Evolutionary conservation across 2,329 filamentous ascomycete genomes (phyloP).

Genomic region (Alternaria arborescens): DNA sequence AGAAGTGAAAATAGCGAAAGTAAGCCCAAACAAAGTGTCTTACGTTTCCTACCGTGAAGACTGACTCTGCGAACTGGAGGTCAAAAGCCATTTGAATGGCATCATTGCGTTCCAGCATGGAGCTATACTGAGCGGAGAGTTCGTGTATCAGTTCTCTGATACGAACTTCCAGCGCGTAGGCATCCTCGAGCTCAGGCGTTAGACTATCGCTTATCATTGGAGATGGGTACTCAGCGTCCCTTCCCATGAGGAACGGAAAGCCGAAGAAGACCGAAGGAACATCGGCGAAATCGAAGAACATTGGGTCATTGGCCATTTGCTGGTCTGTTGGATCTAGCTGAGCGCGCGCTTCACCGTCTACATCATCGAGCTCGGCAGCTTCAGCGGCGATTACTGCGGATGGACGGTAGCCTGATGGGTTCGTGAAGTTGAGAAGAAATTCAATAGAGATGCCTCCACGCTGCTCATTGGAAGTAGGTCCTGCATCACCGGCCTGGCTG

Average conservation of each 20-base stretch:
- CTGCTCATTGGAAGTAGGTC: neutral
- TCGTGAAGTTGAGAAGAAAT: neutral
- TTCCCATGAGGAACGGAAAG: neutral
- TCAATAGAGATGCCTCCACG: neutral
- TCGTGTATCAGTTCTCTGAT: neutral
- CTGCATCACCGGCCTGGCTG: neutral
- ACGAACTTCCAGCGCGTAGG: neutral
- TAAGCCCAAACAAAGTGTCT: neutral
- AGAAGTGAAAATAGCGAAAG: neutral
- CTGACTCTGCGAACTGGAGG: neutral
- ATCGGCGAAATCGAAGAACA: neutral
- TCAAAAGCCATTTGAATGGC: neutral
- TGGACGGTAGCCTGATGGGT: neutral
- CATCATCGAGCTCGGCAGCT: neutral
- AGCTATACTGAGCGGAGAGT: neutral
- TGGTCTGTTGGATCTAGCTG: neutral
- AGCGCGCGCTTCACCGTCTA: neutral
- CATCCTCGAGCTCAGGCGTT: neutral
- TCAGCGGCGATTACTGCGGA: neutral
- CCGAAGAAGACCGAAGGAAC: neutral
- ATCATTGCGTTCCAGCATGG: neutral
- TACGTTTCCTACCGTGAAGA: neutral
- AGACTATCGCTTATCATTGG: neutral
- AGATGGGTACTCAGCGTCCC: neutral
- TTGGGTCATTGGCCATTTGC: neutral